Conservation (phyloP, 2,329 filamentous ascomycete species). For the Sarocladiaceae sp. region DNA sequence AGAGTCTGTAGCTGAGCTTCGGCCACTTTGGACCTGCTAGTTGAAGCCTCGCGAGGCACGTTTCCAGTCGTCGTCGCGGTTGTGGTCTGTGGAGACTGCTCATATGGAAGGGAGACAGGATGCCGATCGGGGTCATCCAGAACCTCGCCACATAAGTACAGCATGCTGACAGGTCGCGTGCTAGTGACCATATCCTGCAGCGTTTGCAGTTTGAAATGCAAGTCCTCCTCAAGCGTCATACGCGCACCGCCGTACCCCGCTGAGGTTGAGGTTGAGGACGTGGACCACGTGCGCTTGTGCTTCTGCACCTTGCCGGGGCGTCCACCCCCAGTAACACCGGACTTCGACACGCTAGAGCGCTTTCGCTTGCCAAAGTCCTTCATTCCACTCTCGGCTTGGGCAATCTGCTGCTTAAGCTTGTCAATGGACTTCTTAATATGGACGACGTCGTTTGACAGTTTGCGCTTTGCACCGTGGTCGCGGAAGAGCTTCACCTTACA, state of each 20-base stretch:
- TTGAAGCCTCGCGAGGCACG: no score
- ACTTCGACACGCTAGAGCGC: slow-evolving; percentile 39
- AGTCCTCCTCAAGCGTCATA: slow-evolving; percentile 62
- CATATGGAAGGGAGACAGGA: slow-evolving; percentile 67
- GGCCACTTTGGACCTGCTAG: slow-evolving; percentile 47
- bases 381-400: slow-evolving; percentile 64
- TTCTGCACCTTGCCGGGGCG: slow-evolving; percentile 79
- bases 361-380: slow-evolving; percentile 64
- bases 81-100: slow-evolving; percentile 55
- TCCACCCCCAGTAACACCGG: slow-evolving; percentile 44
- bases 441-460: slow-evolving; percentile 87
- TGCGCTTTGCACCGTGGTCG: slow-evolving; percentile 91
- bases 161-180: slow-evolving; percentile 68
- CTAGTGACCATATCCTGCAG: slow-evolving; percentile 87
- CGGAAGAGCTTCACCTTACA: slow-evolving; percentile 97
- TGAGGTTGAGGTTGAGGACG: slow-evolving; percentile 73
- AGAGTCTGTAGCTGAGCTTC: slow-evolving; percentile 53
- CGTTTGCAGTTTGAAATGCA: slow-evolving; percentile 70
- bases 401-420: slow-evolving; percentile 89
- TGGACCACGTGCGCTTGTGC: slow-evolving; percentile 92
- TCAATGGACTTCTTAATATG: slow-evolving; percentile 97
- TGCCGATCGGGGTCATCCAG: slow-evolving; percentile 73
- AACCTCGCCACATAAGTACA: slow-evolving; percentile 72
- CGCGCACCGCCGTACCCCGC: slow-evolving; percentile 35
- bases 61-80: slow-evolving; percentile 36